Base-by-base conservation (phyloP, 2,329 filamentous ascomycete species). In the Cladorrhinum sp. region DNA sequence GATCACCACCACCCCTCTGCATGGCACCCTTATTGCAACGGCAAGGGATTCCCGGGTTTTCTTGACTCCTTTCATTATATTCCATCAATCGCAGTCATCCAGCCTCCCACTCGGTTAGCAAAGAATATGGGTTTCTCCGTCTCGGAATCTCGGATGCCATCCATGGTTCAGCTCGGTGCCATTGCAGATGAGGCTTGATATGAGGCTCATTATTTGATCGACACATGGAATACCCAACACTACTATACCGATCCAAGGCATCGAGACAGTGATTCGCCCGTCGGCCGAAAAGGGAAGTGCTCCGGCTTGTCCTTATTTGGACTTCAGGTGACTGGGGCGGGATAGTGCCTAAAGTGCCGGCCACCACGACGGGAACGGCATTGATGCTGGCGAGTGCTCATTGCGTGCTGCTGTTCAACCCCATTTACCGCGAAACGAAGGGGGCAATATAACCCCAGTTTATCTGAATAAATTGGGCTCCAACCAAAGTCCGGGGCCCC, bases 381-480 rank as follows among this genome's bases (percentile, higher is more conserved):
- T 67, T 65, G 65, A 64, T 14, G 56, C 30, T 58, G 60, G 58
- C 62, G 62, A 62, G 58, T 39, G 57, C 60, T 21, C 60, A 59
- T 56, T 55, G 49, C 63, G 42, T 58, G 51, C 57, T 60, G 63
- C 57, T 56, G 57, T 59, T 59, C 60, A 64, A 63, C 61, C 23
- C 16, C 62, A 61, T 42, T 39, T 59, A 33, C 58, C 56, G 56
- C 59, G 51, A 48, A 21, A 60, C 42, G 55, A 61, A 46, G 55
- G 48, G 36, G 58, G 62, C 62, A 72, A 70, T 71, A 63, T 71
- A 64, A 53, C 26, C 20, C 26, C 60, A 66, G 63, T 70, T 53
- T 70, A 68, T 68, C 60, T 67, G 65, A 69, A 65, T 71, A 70
- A 48, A 70, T 68, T 70, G 64, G 60, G 28, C 57, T 54, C 60